Percentiles rank a stretch among this genome's conserved stretches.
These are phyloP conservation scores for Erodium moschatum DNA, from an alignment of 441 rosid species.

Conservation along the genomic window DNA sequence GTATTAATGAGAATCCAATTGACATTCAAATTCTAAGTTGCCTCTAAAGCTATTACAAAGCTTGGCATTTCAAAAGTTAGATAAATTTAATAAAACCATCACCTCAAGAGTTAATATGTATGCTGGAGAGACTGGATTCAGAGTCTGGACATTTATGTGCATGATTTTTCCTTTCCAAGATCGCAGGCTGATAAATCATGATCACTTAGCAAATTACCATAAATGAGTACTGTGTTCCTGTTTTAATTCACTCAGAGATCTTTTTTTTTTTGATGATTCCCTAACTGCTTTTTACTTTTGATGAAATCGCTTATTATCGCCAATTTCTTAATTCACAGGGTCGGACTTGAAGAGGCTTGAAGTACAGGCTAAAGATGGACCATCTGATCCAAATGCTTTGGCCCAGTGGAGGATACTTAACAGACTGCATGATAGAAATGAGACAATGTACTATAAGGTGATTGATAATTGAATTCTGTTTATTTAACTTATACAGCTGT, in stretches of 20 bases:
- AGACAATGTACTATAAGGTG: constrained; percentile 92
- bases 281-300: not conserved
- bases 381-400: constrained; percentile 82
- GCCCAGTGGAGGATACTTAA: constrained; percentile 97
- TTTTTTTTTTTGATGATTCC: not conserved
- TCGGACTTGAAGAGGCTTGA: constrained; percentile 83
- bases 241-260: not conserved
- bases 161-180: not conserved
- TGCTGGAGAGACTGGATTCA: not conserved
- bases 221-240: not conserved
- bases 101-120: not conserved
- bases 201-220: not conserved
- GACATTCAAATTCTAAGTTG: not conserved
- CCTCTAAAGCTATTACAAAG: not conserved
- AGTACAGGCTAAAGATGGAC: constrained; percentile 90
- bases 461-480: not conserved
- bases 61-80: not conserved
- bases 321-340: constrained; percentile 40
- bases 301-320: not conserved
- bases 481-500: not conserved
- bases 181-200: not conserved
- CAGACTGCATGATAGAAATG: constrained; percentile 90
- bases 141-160: not conserved
- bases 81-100: constrained; percentile 3
- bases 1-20: not conserved